A percentile compares a stretch with the other conserved stretches of the same genome.
Evolutionary conservation across 306 rosid species (phyloP).

Genomic region (Cicer arietinum): DNA sequence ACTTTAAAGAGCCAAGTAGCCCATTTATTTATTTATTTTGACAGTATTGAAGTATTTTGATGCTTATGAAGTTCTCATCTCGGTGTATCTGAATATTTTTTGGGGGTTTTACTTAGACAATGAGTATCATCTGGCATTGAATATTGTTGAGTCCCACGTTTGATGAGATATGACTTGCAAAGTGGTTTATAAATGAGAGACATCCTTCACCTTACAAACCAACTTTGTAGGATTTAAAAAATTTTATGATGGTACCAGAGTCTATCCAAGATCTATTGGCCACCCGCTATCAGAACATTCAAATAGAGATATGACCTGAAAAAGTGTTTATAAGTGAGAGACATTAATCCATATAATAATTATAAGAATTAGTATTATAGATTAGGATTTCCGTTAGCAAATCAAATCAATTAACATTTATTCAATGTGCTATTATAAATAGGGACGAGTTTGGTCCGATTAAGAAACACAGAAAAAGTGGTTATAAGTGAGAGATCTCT

Average conservation of each 20-base stretch:
- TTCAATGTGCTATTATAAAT: background rate
- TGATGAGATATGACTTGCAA: background rate
- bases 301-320: background rate
- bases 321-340: background rate
- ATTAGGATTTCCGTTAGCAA: background rate
- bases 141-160: background rate
- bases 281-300: background rate
- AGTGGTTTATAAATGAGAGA: background rate
- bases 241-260: background rate
- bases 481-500: background rate
- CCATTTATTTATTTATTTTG: constrained; percentile 19
- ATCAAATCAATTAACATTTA: background rate
- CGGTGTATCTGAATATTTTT: constrained; percentile 1
- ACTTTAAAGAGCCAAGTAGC: constrained; percentile 36
- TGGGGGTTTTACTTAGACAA: background rate
- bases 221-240: background rate
- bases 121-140: background rate
- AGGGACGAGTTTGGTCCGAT: background rate
- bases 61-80: constrained; percentile 4
- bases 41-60: constrained; percentile 27
- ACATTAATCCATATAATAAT: background rate
- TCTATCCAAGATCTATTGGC: background rate
- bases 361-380: background rate
- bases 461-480: background rate
- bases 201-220: background rate